Base-by-base conservation (phyloP, 2,329 filamentous ascomycete genomes). In the Penicillium sp. region DNA sequence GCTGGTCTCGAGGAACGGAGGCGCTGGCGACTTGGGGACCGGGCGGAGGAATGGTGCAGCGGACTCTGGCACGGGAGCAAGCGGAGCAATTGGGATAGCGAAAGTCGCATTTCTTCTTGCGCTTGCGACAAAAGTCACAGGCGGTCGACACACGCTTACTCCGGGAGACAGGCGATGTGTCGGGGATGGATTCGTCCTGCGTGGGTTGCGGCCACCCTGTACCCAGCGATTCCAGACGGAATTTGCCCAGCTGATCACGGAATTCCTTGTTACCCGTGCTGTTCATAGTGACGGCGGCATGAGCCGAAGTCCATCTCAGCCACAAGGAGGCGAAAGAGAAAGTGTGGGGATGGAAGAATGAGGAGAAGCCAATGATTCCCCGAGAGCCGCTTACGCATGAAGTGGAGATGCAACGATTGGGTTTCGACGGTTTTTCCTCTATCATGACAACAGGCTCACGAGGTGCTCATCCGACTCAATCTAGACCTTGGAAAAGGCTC, bases 41-140 rank as follows among this genome's bases (percentile, higher is more conserved):
- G 7, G 60, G 61, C 1, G 62, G 60, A 12, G 62, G 60, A 16
- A 65, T 60, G 20, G 62, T 65, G 39, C 62, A 65, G 30, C 62
- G 61, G 15, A 65, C 61, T n/a, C 62, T 61, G 25, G 61, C 61
- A 31, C 62, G 60, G 10, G 59, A 61, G 36, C 62, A 65, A 12
- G 61, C 62, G 17, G 60, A 63, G 36, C 62, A 65, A 41, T 65
- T 65, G 18, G 62, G 62, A 33, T 65, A 65, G 28, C 60, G 60
- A 34, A 65, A 65, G 41, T 65, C 62, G 43, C 62, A 65, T 55
- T 65, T 65, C 48, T 65, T 65, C 48, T 65, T 65, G 6, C 62
- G 50, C 39, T 62, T 65, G 39, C 62, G 59, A 55, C 62, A 65
- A 32, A 65, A 65, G 29, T 65, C 62, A 41, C 62, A 65, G 14